Conservation (phyloP, 1,284 basidiomycete genomes). For the Ganoderma multipileum region DNA sequence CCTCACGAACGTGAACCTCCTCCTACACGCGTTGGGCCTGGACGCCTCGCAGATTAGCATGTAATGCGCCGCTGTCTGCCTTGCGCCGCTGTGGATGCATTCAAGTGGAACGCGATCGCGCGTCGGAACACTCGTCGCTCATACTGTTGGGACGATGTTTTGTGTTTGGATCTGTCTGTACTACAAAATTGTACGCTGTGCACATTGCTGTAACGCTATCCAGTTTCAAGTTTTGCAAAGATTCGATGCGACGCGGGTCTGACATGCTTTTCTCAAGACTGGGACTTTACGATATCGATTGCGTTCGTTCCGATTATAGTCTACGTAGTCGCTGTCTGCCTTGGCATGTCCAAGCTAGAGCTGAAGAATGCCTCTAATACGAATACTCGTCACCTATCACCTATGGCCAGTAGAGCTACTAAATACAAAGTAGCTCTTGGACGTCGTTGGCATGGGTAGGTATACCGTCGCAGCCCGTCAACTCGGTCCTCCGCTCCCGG, state of each 20-base stretch:
- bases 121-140: neutral
- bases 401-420: slow-evolving; percentile 3
- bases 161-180: neutral
- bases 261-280: neutral
- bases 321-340: slow-evolving; percentile 7
- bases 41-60: slow-evolving; percentile 81
- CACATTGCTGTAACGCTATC: neutral
- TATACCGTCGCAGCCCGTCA: slow-evolving; percentile 33
- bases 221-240: neutral
- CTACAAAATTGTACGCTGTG: slow-evolving; percentile 18
- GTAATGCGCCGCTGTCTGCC: neutral
- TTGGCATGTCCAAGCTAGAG: slow-evolving; percentile 5
- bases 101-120: neutral
- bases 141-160: neutral
- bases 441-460: slow-evolving; percentile 38
- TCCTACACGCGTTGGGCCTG: slow-evolving; percentile 84
- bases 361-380: neutral
- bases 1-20: slow-evolving; percentile 84
- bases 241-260: neutral
- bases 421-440: slow-evolving; percentile 44
- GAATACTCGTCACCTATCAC: neutral
- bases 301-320: slow-evolving; percentile 16
- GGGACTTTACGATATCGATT: neutral
- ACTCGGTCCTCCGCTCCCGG: slow-evolving; percentile 29
- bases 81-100: neutral